Evolutionary conservation across 257 asterid genomes (phyloP).

Genomic region (Thymus quinquecostatus): DNA sequence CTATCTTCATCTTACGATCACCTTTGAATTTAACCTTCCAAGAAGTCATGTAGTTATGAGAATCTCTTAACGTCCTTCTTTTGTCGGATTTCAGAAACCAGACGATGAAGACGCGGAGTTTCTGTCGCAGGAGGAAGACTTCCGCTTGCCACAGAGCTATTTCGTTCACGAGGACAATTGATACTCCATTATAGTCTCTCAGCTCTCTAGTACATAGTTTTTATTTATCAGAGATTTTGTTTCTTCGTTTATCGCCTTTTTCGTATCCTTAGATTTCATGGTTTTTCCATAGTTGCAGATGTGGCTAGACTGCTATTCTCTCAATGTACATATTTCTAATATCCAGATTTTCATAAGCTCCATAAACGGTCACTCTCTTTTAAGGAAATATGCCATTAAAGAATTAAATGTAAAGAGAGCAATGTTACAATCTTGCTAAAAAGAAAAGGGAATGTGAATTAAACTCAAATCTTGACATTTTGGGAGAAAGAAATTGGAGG

Average conservation of each 20-base stretch:
- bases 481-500: constrained; percentile 13
- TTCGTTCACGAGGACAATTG: constrained; percentile 59
- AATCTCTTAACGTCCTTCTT: neutral
- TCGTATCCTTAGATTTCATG: neutral
- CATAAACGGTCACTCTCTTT: too few species aligned
- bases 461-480: neutral
- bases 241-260: neutral
- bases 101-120: constrained; percentile 81
- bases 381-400: too few species aligned
- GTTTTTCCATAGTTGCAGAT: neutral
- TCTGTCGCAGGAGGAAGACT: constrained; percentile 76
- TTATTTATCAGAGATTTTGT: constrained; percentile 21
- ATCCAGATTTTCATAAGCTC: neutral
- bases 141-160: constrained; percentile 78
- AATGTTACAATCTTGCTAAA: too few species aligned
- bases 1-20: neutral
- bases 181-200: constrained; percentile 25
- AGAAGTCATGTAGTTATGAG: neutral
- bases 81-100: constrained; percentile 59
- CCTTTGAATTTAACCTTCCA: too few species aligned
- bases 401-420: too few species aligned
- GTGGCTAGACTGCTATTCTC: neutral
- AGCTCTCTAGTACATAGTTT: constrained; percentile 33
- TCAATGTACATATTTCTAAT: neutral
- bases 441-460: neutral